phyloP scores from a whole-genome alignment of 768 basidiomycete genomes.

The Sutorius australiensis region DNA sequence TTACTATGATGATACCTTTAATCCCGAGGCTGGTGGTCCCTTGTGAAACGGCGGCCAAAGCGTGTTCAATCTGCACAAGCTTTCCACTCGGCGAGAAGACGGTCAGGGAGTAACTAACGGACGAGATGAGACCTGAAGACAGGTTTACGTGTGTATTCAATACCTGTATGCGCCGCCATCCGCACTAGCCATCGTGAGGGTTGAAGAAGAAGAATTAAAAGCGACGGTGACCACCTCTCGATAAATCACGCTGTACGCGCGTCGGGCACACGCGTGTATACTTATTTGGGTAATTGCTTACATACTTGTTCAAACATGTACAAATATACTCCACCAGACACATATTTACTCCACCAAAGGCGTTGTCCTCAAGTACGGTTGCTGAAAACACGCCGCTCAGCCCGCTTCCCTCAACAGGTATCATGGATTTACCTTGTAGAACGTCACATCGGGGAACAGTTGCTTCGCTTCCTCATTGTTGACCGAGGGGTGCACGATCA shows the following conservation, averaged over 20 bases:
- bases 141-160: constrained; percentile 15
- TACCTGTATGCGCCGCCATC: constrained; percentile 81
- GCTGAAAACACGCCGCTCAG: constrained; percentile 10
- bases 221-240: constrained; percentile 10
- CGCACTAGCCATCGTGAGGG: constrained; percentile 64
- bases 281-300: constrained; percentile 21
- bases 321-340: constrained; percentile 11
- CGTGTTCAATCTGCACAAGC: constrained; percentile 99
- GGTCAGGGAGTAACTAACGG: constrained; percentile 89
- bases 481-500: constrained; percentile 87
- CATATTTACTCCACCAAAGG: constrained; percentile 38
- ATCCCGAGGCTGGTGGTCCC: constrained; percentile 98
- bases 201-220: constrained; percentile 19
- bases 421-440: constrained; percentile 60
- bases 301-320: constrained; percentile 11
- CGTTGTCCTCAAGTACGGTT: constrained; percentile 90
- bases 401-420: background rate
- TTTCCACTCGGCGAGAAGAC: constrained; percentile 99
- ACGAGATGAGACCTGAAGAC: constrained; percentile 17
- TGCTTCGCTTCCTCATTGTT: constrained; percentile 85
- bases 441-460: constrained; percentile 79
- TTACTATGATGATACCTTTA: constrained; percentile 64
- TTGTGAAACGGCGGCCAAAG: constrained; percentile 90
- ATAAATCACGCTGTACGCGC: constrained; percentile 22
- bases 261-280: constrained; percentile 29